Percentiles rank a stretch among this genome's conserved stretches.
phyloP scores from a whole-genome alignment of 768 basidiomycete species.

The Boletus rubroflammeus region DNA sequence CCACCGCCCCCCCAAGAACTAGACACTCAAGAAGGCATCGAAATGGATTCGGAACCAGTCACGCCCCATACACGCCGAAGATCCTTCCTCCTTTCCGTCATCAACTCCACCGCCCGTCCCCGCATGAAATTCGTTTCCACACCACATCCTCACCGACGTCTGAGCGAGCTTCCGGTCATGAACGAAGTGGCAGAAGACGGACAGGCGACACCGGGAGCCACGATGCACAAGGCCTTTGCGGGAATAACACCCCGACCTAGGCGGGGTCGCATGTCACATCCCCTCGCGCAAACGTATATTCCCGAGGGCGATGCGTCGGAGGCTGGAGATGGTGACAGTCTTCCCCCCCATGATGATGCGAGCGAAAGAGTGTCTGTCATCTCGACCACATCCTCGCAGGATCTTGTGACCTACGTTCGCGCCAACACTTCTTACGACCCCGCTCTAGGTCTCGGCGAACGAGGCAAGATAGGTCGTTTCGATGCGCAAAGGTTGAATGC shows the following conservation, averaged over 20 bases:
- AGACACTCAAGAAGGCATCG: conserved; percentile 32
- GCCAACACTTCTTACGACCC: conserved; percentile 90
- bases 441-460: conserved; percentile 66
- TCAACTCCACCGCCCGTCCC: conserved; percentile 78
- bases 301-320: conserved; percentile 35
- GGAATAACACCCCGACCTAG: conserved; percentile 64
- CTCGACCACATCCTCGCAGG: conserved; percentile 84
- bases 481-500: conserved; percentile 83
- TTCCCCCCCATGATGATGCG: conserved; percentile 38
- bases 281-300: conserved; percentile 53
- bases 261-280: conserved; percentile 55
- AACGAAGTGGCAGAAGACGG: conserved; percentile 33
- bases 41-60: conserved; percentile 42
- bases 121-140: conserved; percentile 45
- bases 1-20: conserved; percentile 43
- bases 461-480: conserved; percentile 70
- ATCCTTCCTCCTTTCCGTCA: conserved; percentile 79
- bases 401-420: conserved; percentile 72
- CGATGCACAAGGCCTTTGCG: conserved; percentile 53
- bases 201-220: conserved; percentile 31
- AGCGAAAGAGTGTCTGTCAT: conserved; percentile 65
- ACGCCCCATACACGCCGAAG: conserved; percentile 73
- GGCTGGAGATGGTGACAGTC: conserved; percentile 22
- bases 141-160: conserved; percentile 47
- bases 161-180: conserved; percentile 57